Conservation (phyloP, 805 yeast genomes). For the Pichia manshurica region DNA sequence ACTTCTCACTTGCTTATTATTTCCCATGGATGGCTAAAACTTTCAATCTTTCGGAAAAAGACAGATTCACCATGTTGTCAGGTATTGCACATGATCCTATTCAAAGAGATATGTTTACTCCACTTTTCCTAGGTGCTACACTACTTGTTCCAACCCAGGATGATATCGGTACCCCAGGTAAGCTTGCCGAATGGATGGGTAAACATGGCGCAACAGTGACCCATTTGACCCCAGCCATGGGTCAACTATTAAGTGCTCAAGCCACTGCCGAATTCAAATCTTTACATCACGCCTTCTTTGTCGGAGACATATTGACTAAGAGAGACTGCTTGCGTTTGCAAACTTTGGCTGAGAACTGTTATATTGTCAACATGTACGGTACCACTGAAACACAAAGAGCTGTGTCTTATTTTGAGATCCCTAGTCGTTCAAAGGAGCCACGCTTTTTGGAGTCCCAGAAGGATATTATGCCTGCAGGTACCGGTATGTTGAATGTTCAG, state of each 20-base stretch:
- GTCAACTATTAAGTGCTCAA: slow-evolving; percentile 92
- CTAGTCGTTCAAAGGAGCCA: slow-evolving; percentile 63
- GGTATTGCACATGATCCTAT: slow-evolving; percentile 99
- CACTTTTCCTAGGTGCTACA: slow-evolving; percentile 91
- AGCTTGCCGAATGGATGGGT: slow-evolving; percentile 96
- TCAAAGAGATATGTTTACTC: slow-evolving; percentile 98
- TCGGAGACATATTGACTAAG: slow-evolving; percentile 95
- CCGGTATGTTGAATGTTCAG: slow-evolving; percentile 95
- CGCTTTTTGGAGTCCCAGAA: slow-evolving; percentile 75
- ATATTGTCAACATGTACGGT: slow-evolving; percentile 96
- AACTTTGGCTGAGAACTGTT: slow-evolving; percentile 81
- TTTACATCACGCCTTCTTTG: slow-evolving; percentile 94
- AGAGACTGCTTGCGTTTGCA: slow-evolving; percentile 94
- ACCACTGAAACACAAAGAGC: slow-evolving; percentile 99
- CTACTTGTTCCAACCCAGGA: slow-evolving; percentile 91
- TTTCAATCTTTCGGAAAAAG: slow-evolving; percentile 70
- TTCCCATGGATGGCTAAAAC: slow-evolving; percentile 97
- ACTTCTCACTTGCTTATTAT: slow-evolving; percentile 91
- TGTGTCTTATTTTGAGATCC: slow-evolving; percentile 88
- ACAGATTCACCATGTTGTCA: slow-evolving; percentile 92
- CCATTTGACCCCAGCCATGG: slow-evolving; percentile 99
- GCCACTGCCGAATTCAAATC: slow-evolving; percentile 81
- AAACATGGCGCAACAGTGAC: slow-evolving; percentile 89
- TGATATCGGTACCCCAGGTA: slow-evolving; percentile 98
- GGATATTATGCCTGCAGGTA: slow-evolving; percentile 97